These are phyloP conservation scores for Pycnococcus provasolii DNA, from an alignment of 139 green algal species.

Conservation along the genomic window DNA sequence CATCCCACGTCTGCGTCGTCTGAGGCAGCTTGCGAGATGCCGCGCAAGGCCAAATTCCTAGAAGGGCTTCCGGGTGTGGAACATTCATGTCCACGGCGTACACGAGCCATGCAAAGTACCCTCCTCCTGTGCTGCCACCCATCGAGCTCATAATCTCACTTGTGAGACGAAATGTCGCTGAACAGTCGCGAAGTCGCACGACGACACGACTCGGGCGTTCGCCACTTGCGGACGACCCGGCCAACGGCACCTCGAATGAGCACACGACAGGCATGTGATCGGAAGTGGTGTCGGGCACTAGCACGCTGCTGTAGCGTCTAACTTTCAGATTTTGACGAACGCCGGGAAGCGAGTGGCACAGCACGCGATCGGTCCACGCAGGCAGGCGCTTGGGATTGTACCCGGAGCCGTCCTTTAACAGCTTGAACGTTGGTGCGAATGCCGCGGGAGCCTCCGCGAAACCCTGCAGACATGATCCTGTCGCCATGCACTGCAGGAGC, in stretches of 20 bases:
- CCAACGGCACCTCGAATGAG: not conserved
- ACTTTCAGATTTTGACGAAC: not conserved
- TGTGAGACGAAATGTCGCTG: too few species aligned
- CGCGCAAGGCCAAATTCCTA: too few species aligned
- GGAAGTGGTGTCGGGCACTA: not conserved
- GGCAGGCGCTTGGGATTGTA: constrained; percentile 13
- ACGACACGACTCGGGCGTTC: too few species aligned
- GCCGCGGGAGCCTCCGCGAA: constrained; percentile 9
- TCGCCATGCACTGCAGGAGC: not conserved
- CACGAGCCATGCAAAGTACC: too few species aligned
- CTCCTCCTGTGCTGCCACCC: too few species aligned
- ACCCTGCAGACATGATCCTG: not conserved
- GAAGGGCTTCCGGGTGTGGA: too few species aligned
- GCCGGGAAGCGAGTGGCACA: constrained; percentile 13
- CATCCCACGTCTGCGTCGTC: too few species aligned
- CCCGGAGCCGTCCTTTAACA: not conserved
- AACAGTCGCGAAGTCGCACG: too few species aligned
- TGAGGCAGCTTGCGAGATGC: too few species aligned
- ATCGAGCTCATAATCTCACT: too few species aligned
- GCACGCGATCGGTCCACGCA: constrained; percentile 7
- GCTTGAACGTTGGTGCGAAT: constrained; percentile 19
- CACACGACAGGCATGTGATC: constrained; percentile 12
- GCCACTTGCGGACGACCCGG: too few species aligned
- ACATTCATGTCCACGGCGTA: too few species aligned
- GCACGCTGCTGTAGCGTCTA: not conserved